phyloP scores from a whole-genome alignment of 106 monocot species.

The Dendrobium chrysotoxum region DNA sequence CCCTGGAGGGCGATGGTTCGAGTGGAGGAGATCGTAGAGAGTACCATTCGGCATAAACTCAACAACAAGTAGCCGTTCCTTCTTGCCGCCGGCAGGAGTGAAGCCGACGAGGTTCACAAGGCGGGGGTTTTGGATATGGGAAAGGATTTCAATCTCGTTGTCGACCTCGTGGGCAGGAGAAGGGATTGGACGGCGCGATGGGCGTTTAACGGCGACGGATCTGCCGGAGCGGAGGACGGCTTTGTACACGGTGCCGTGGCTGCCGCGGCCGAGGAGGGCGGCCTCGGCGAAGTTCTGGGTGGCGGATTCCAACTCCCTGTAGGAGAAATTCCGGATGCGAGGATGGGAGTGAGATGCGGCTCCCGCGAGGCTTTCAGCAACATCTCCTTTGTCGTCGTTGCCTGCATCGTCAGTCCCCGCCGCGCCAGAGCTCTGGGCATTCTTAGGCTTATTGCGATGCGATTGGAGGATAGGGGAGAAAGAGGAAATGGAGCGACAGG shows the following conservation, averaged over 20 bases:
- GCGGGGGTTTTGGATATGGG: constrained; percentile 50
- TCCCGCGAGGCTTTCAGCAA: neutral
- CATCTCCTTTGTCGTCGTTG: neutral
- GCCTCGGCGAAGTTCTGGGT: constrained; percentile 72
- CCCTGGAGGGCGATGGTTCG: constrained; percentile 45
- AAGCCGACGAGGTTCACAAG: constrained; percentile 87
- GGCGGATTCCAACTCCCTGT: constrained; percentile 56
- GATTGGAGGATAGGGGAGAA: constrained; percentile 11
- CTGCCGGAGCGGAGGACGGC: constrained; percentile 40
- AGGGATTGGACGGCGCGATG: constrained; percentile 38
- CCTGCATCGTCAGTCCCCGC: neutral
- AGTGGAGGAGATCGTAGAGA: constrained; percentile 78
- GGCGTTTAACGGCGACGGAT: constrained; percentile 82
- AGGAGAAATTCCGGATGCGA: constrained; percentile 41
- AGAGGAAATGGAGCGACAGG: constrained; percentile 65
- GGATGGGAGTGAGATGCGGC: neutral
- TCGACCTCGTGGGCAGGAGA: constrained; percentile 43
- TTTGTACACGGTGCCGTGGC: constrained; percentile 86
- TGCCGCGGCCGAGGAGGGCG: constrained; percentile 78
- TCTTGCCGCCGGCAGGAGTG: constrained; percentile 20
- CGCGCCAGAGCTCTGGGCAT: neutral
- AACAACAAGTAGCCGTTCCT: constrained; percentile 52
- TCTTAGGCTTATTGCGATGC: neutral
- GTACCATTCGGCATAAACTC: constrained; percentile 99
- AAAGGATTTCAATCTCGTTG: constrained; percentile 88